phyloP scores from a whole-genome alignment of 2,329 filamentous ascomycete genomes.

The Basipetospora chlamydospora region DNA sequence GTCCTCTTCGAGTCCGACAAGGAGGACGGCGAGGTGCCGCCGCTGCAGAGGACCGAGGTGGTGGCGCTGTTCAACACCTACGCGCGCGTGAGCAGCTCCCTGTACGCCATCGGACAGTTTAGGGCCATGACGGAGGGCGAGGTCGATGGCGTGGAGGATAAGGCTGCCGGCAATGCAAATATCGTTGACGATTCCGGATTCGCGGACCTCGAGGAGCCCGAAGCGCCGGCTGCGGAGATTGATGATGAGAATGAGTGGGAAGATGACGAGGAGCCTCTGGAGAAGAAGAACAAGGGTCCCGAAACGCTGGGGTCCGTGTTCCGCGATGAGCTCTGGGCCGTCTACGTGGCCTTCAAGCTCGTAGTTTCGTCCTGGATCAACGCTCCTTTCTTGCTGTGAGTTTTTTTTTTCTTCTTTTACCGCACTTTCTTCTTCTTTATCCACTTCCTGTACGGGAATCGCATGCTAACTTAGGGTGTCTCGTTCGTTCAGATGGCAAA shows the following conservation, averaged over 20 bases:
- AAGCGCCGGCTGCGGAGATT: conserved; percentile 12
- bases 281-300: conserved; percentile 23
- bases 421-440: neutral
- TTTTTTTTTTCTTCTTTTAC: conserved; percentile 12
- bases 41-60: conserved; percentile 75
- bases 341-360: conserved; percentile 48
- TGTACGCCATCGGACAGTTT: conserved; percentile 64
- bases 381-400: conserved; percentile 58
- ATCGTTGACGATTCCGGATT: conserved; percentile 10
- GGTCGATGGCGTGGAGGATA: neutral
- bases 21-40: conserved; percentile 45
- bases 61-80: conserved; percentile 93
- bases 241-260: conserved; percentile 9
- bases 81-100: conserved; percentile 67
- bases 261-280: conserved; percentile 9
- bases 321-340: conserved; percentile 45
- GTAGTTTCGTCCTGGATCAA: conserved; percentile 57
- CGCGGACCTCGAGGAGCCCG: conserved; percentile 1
- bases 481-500: conserved; percentile 20
- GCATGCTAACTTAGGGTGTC: neutral
- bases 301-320: conserved; percentile 41
- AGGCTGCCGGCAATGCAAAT: too few relatives aligned
- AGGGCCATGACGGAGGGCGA: conserved; percentile 31
- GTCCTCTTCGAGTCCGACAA: conserved; percentile 87
- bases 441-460: neutral